Evolutionary conservation across 2,329 filamentous ascomycete species (phyloP).

Genomic region (Microdochium nivale): DNA sequence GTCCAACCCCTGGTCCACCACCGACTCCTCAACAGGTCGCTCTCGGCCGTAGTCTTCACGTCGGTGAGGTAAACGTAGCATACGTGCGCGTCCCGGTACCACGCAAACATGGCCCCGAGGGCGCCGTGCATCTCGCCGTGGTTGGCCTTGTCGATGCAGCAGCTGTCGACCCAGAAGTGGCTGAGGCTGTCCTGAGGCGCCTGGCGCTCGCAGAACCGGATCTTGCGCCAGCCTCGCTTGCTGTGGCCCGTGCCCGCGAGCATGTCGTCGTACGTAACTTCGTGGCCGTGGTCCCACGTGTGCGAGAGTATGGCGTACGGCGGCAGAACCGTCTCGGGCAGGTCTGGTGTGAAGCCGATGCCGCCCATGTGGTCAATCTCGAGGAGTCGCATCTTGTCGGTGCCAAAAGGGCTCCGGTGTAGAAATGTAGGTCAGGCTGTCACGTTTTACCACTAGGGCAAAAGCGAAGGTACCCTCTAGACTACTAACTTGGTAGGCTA

Average conservation of each 20-base stretch:
- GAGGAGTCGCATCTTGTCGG: too few relatives aligned
- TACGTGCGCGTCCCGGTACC: neutral
- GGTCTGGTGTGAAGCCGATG: neutral
- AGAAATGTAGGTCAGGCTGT: too few relatives aligned
- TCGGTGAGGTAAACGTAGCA: neutral
- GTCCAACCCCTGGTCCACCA: neutral
- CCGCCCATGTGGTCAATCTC: too few relatives aligned
- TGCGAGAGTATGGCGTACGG: neutral
- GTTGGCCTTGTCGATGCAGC: neutral
- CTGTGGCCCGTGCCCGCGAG: neutral
- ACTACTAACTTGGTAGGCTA: too few relatives aligned
- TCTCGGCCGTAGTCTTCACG: neutral
- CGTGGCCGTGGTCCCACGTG: neutral
- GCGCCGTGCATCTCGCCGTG: neutral
- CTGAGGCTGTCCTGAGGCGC: neutral
- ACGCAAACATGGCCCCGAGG: neutral
- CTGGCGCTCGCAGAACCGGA: neutral
- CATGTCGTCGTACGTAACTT: neutral
- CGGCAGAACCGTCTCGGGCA: neutral
- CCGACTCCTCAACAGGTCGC: neutral
- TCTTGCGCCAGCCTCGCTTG: neutral
- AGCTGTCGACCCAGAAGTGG: conserved; percentile 1
- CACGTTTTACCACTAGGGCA: too few relatives aligned
- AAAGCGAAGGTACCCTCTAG: too few relatives aligned
- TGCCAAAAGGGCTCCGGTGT: too few relatives aligned